These are phyloP conservation scores for Acanthochlamys bracteata DNA, from an alignment of 106 monocot species.

Conservation along the genomic window DNA sequence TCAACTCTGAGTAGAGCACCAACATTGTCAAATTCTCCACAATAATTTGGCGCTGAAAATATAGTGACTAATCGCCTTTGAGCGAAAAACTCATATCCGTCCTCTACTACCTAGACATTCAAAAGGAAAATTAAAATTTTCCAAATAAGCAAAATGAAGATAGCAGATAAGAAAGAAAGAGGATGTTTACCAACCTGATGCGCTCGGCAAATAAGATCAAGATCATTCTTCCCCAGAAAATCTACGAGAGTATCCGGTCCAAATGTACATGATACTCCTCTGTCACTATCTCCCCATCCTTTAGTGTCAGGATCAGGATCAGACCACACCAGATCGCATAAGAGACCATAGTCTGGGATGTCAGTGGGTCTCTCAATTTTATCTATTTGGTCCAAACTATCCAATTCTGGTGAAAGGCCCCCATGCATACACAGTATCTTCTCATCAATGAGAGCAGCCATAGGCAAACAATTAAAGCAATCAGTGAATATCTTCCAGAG, in stretches of 20 bases:
- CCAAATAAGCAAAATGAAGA: background rate
- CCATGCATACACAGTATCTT: conserved; percentile 6
- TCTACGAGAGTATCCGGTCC: background rate
- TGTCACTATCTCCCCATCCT: background rate
- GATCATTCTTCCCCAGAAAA: background rate
- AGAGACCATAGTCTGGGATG: background rate
- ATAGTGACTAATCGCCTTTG: background rate
- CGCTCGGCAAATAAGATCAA: conserved; percentile 4
- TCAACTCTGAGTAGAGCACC: conserved; percentile 1
- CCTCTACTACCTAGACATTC: background rate
- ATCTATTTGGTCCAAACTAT: conserved; percentile 2
- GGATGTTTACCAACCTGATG: background rate
- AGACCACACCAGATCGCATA: conserved; percentile 4
- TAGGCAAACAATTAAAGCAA: conserved; percentile 3
- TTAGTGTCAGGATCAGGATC: background rate
- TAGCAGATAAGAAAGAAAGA: background rate
- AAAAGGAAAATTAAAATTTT: background rate
- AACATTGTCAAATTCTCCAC: conserved; percentile 3
- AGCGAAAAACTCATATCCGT: conserved; percentile 5
- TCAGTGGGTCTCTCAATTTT: background rate
- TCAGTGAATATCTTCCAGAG: conserved; percentile 7
- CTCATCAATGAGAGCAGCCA: conserved; percentile 1
- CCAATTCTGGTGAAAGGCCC: background rate
- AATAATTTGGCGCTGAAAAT: conserved; percentile 6
- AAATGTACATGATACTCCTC: conserved; percentile 4